phyloP scores from a whole-genome alignment of 768 basidiomycete genomes.

The Phlebiopsis gigantea region DNA sequence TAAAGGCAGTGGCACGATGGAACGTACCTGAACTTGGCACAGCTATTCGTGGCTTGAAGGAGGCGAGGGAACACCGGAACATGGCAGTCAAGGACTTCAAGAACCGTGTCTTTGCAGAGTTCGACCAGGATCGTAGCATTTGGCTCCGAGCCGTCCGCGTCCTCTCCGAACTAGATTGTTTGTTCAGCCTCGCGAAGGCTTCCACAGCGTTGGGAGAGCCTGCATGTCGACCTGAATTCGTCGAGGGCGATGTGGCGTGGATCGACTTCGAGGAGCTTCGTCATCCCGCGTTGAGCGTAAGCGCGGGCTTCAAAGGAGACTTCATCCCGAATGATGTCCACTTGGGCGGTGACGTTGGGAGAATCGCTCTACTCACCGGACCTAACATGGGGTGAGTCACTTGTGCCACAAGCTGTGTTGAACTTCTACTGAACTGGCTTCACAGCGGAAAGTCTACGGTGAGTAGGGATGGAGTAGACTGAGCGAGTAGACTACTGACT shows the following conservation, averaged over 20 bases:
- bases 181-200: constrained; percentile 86
- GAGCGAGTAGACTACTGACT: neutral
- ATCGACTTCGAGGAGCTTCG: constrained; percentile 86
- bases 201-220: constrained; percentile 91
- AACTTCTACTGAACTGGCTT: neutral
- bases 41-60: constrained; percentile 80
- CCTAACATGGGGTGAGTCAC: constrained; percentile 80
- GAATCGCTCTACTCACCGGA: constrained; percentile 83
- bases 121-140: constrained; percentile 71
- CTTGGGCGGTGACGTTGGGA: constrained; percentile 70
- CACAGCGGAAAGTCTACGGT: constrained; percentile 74
- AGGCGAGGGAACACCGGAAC: constrained; percentile 85
- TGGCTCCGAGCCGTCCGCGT: constrained; percentile 85
- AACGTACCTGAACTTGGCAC: constrained; percentile 65
- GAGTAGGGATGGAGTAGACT: constrained; percentile 13
- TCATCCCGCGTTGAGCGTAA: constrained; percentile 80
- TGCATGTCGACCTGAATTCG: constrained; percentile 84
- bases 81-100: constrained; percentile 82
- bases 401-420: neutral
- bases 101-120: constrained; percentile 70
- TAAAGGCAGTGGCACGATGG: constrained; percentile 71
- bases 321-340: constrained; percentile 95
- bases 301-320: constrained; percentile 46
- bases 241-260: constrained; percentile 74
- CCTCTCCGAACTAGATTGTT: constrained; percentile 93